Base-by-base conservation (phyloP, 2,329 filamentous ascomycete species). In the Thelonectria blattea region DNA sequence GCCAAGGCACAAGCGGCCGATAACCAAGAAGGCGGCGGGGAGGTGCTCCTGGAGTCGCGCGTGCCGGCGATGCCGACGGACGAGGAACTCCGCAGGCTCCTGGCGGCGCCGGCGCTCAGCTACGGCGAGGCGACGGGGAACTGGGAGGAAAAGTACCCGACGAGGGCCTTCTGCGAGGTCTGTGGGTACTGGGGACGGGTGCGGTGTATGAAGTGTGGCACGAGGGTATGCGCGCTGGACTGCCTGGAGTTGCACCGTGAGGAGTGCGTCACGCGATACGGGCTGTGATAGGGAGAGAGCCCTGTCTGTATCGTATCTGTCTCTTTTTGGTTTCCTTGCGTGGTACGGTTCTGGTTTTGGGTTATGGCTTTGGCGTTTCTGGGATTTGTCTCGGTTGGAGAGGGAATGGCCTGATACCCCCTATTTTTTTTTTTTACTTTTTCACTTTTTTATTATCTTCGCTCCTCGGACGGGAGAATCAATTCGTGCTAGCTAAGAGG, bases 151-250 rank as follows among this genome's bases (percentile, higher is more conserved):
- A 74, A 70, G 68, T 87, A 87, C 64, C 88, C 89, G 2, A 79
- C 79, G 48, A 81, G 90, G 60, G 78, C 80, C 37, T 94, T 93
- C 74, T 94, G 91, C 75, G 89, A 89, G 72, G 86, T 92, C 32
- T 94, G 91, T 72, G 91, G 91, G 14, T 93, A 93, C 75, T 93
- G 91, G 91, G 91, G 91, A 2, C 80, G 88, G 42, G 88, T 92
- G 47, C 85, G 83, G 74, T 94, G 91, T 77, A 84, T 88, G 74
- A 91, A 90, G 78, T 94, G 91, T 76, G 90, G 90, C n/a, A 85
- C 85, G 47, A 82, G 88, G 68, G 87, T 91, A n/a, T 94, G 91
- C 73, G 90, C 90, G 41, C 75, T 93, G 66, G 88, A 91, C 60
- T 93, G 91, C 70, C 81, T 92, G 68, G 86, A 87, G 70, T 81